Evolutionary conservation across 2,329 filamentous ascomycete species (phyloP).

Genomic region (Exophiala sideris): DNA sequence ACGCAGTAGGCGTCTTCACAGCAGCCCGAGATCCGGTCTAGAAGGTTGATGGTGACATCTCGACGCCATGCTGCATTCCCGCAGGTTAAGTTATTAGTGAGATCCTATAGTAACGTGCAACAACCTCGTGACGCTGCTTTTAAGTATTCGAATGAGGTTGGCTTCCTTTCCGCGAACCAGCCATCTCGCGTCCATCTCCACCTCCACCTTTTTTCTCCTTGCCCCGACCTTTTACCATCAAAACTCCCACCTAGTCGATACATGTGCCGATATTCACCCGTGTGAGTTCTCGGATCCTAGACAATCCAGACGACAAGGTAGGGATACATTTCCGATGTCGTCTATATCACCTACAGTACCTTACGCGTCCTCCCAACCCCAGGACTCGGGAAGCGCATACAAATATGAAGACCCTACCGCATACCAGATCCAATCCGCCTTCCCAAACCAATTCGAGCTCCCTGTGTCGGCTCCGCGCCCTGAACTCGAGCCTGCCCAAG

Average conservation of each 20-base stretch:
- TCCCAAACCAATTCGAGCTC: conserved; percentile 23
- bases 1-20: too few relatives aligned
- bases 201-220: conserved; percentile 8
- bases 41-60: too few relatives aligned
- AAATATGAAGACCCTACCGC: conserved; percentile 24
- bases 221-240: conserved; percentile 4
- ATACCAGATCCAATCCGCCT: conserved; percentile 19
- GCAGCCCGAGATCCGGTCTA: too few relatives aligned
- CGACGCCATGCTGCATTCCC: too few relatives aligned
- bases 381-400: conserved; percentile 18
- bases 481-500: conserved; percentile 6
- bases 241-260: background rate
- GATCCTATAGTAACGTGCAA: too few relatives aligned
- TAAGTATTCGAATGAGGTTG: too few relatives aligned
- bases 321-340: conserved; percentile 13
- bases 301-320: conserved; percentile 2
- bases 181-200: conserved; percentile 2
- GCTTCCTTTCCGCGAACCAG: background rate
- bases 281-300: conserved; percentile 2
- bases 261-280: conserved; percentile 25
- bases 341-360: conserved; percentile 18
- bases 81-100: too few relatives aligned
- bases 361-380: conserved; percentile 16
- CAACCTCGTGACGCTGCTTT: too few relatives aligned
- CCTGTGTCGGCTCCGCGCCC: conserved; percentile 12